phyloP scores from a whole-genome alignment of 1,284 basidiomycete species.

The Cystobasidium pallidum region DNA sequence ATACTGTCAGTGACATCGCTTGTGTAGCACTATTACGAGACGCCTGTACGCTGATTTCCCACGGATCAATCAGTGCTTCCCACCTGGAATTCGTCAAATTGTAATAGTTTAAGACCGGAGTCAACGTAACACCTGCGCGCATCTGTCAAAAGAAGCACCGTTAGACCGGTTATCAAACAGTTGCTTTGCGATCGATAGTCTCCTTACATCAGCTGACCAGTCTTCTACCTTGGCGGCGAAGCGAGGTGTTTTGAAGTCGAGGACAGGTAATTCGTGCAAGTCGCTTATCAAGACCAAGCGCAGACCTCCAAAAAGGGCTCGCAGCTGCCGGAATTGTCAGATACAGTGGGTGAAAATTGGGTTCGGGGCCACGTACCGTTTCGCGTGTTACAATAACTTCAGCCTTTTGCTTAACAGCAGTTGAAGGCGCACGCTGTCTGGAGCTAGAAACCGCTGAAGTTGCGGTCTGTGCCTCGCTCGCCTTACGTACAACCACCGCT shows the following conservation, averaged over 20 bases:
- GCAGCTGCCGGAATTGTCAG: constrained; percentile 63
- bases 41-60: constrained; percentile 81
- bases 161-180: constrained; percentile 10
- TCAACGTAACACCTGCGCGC: constrained; percentile 76
- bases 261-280: constrained; percentile 88
- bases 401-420: constrained; percentile 48
- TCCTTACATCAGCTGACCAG: constrained; percentile 85
- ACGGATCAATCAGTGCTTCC: constrained; percentile 99
- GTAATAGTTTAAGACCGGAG: constrained; percentile 89
- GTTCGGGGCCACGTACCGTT: constrained; percentile 62
- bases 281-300: constrained; percentile 94
- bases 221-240: constrained; percentile 84
- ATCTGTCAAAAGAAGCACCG: constrained; percentile 61
- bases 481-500: constrained; percentile 8
- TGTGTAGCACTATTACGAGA: constrained; percentile 57
- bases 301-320: constrained; percentile 83
- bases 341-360: neutral
- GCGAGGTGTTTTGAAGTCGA: constrained; percentile 83
- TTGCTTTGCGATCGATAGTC: neutral
- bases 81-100: constrained; percentile 97
- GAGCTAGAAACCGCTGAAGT: constrained; percentile 46
- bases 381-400: constrained; percentile 75
- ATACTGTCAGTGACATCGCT: constrained; percentile 62
- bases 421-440: constrained; percentile 21
- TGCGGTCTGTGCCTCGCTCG: constrained; percentile 21